These are phyloP conservation scores for Filobasidium floriforme DNA, from an alignment of 768 basidiomycete species.

Conservation along the genomic window DNA sequence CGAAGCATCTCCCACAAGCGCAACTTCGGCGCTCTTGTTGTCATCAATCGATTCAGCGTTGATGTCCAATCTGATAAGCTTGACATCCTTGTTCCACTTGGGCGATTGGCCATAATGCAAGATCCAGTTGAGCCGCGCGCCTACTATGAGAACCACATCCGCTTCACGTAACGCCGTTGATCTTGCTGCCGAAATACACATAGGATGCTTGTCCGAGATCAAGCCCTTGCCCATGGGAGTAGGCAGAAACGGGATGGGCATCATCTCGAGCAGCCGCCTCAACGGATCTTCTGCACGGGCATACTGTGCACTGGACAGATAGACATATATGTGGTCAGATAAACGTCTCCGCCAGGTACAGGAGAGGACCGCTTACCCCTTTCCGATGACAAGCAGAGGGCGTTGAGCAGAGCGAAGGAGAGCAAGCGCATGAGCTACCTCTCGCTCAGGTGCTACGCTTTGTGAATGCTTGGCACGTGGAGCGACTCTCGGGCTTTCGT, in stretches of 20 bases:
- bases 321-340: background rate
- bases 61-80: slow-evolving; percentile 26
- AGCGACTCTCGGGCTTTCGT: background rate
- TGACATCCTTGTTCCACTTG: slow-evolving; percentile 27
- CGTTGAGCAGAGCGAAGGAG: slow-evolving; percentile 24
- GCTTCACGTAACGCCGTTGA: slow-evolving; percentile 25
- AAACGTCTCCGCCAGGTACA: background rate
- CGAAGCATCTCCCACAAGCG: slow-evolving; percentile 21
- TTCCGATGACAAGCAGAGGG: slow-evolving; percentile 28
- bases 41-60: slow-evolving; percentile 25
- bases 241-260: slow-evolving; percentile 27
- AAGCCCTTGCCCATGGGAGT: slow-evolving; percentile 31
- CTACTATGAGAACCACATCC: slow-evolving; percentile 30
- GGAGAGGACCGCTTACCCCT: slow-evolving; percentile 21
- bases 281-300: slow-evolving; percentile 23
- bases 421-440: slow-evolving; percentile 18
- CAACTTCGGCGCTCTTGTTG: slow-evolving; percentile 23
- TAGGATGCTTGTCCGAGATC: slow-evolving; percentile 26
- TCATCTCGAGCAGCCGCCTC: slow-evolving; percentile 12
- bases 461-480: background rate
- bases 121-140: slow-evolving; percentile 33
- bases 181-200: slow-evolving; percentile 28
- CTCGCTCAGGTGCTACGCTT: slow-evolving; percentile 7
- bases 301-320: slow-evolving; percentile 24
- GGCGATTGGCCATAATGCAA: slow-evolving; percentile 25